Conservation (phyloP, 331 rosid species). For the Rosa hybrid region DNA sequence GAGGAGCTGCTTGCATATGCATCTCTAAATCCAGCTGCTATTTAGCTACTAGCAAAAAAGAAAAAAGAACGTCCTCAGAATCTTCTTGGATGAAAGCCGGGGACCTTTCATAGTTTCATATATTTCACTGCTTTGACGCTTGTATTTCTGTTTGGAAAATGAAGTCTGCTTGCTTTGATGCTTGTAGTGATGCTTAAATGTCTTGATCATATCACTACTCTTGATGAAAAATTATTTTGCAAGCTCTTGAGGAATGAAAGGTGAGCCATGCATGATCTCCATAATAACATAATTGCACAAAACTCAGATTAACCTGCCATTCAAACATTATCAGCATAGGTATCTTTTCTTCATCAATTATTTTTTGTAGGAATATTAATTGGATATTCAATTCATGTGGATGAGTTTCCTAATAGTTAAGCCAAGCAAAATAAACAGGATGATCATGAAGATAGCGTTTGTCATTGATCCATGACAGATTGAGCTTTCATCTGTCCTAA, state of each 20-base stretch:
- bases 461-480: neutral
- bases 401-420: neutral
- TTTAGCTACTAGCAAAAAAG: neutral
- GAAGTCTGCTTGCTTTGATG: neutral
- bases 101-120: neutral
- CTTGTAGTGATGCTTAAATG: neutral
- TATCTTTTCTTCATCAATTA: neutral
- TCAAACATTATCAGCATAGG: neutral
- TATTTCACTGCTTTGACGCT: neutral
- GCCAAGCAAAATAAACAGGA: neutral
- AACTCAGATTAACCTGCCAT: no score
- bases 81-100: neutral
- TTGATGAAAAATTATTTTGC: neutral
- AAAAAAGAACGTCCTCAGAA: neutral
- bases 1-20: constrained; percentile 19
- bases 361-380: no score
- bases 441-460: neutral
- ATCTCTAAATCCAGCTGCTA: constrained; percentile 5
- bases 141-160: neutral
- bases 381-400: no score
- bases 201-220: neutral
- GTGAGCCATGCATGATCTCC: neutral
- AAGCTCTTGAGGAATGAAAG: neutral
- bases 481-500: neutral
- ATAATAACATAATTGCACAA: neutral